These are phyloP conservation scores for thale cress (Arabidopsis thaliana) DNA, from an alignment of 345 rosid genomes.

Conservation along the genomic window TAIR10.1 NC_003071.7:11444001-11444500, in stretches of 20 bases:
- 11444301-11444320: neutral
- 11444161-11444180: neutral
- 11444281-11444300: conserved; percentile 45
- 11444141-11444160: neutral
- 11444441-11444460: conserved; percentile 93
- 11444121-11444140: neutral
- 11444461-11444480: conserved; percentile 76
- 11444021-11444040: conserved; percentile 1
- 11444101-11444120: neutral
- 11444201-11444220: conserved; percentile 88
- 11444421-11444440: conserved; percentile 87
- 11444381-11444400: conserved; percentile 83
- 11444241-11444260: conserved; percentile 73
- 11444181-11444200: conserved; percentile 71
- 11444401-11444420: conserved; percentile 51
- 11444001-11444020: neutral
- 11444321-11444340: neutral
- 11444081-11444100: neutral
- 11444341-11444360: neutral
- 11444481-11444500: conserved; percentile 49
- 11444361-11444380: conserved; percentile 58
- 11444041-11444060: neutral
- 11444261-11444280: conserved; percentile 97
- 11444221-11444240: conserved; percentile 63
- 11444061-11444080: conserved; percentile 22